Conservation (phyloP, 768 basidiomycete genomes). For the Fomitopsis serialis region DNA sequence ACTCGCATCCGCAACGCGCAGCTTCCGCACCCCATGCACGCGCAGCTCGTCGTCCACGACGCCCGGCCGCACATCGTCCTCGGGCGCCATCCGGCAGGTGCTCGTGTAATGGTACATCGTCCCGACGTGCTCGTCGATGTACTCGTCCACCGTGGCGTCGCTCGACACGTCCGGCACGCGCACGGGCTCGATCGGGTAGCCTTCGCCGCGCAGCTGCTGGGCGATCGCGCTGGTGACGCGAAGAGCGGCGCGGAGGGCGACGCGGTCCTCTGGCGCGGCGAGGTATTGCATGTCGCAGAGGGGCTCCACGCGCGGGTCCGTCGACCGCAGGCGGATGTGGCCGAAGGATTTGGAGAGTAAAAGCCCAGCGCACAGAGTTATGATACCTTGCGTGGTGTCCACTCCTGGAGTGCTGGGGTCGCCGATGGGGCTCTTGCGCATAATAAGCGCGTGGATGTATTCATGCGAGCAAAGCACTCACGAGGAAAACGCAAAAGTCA, state of each 20-base stretch:
- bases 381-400: slow-evolving; percentile 7
- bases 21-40: slow-evolving; percentile 38
- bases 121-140: slow-evolving; percentile 7
- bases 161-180: slow-evolving; percentile 21
- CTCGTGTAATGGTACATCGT: slow-evolving; percentile 3
- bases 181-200: slow-evolving; percentile 14
- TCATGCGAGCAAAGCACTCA: slow-evolving; percentile 8
- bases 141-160: slow-evolving; percentile 27
- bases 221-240: slow-evolving; percentile 18
- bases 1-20: slow-evolving; percentile 28
- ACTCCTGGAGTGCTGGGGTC: background rate
- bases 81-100: slow-evolving; percentile 33
- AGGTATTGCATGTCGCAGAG: slow-evolving; percentile 26
- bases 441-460: background rate
- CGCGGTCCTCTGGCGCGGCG: slow-evolving; percentile 20
- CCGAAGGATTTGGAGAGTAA: slow-evolving; percentile 20
- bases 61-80: slow-evolving; percentile 11
- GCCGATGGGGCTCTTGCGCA: background rate
- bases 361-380: slow-evolving; percentile 15
- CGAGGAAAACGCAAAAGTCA: slow-evolving; percentile 34
- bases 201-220: slow-evolving; percentile 7
- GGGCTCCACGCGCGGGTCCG: slow-evolving; percentile 24
- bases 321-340: slow-evolving; percentile 23
- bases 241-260: slow-evolving; percentile 17
- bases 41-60: slow-evolving; percentile 37